Evolutionary conservation across 805 yeast species (phyloP), one percentile per base, ranked within the genome.

Genomic region (Sugiyamaella smithiae): DNA sequence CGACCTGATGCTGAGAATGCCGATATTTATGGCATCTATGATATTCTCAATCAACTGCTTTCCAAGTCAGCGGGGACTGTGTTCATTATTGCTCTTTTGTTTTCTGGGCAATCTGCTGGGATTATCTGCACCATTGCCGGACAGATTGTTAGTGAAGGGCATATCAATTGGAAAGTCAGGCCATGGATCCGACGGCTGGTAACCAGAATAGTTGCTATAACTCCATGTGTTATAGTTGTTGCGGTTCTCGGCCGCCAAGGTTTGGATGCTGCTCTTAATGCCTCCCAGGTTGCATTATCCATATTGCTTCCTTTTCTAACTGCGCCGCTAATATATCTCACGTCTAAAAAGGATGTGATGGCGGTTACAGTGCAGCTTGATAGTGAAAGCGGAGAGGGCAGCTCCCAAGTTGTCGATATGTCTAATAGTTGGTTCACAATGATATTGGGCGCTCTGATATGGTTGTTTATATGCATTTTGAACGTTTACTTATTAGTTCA

Each of bases 101-200:
- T 86, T 50, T 84, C 93, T 50, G 97, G 97, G 4, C 89, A 86
- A 60, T 84, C 90, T 40, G 96, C 97, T 0, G 96, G 97, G 43
- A 81, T 90, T 37, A 90, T 89, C 1, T 89, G 97, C 64, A 90
- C 97, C 0, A 84, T 90, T 69, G 88, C 95, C 0, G 97, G 97
- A 7, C 95, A 90, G 66, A 82, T 90, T 57, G 96, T 90, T 1
- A 79, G 88, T 57, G 97, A 90, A 64, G 97, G 97, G 0, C 91
- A 87, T 60, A 70, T 90, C 33, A 77, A 82, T 46, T 89, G 97
- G 96, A 80, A 77, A 1, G 56, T 87, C 36, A 75, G 73, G 52
- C 97, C 97, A 2, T 84, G 95, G 86, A 60, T 83, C 43, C 76
- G 97, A 62, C 73, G 97, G 55, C 62, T 90, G 7, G 72, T 82